A percentile compares a stretch with the other conserved stretches of the same genome.
Conservation (phyloP, 75 land plant species). For the Cupressus sempervirens region DNA sequence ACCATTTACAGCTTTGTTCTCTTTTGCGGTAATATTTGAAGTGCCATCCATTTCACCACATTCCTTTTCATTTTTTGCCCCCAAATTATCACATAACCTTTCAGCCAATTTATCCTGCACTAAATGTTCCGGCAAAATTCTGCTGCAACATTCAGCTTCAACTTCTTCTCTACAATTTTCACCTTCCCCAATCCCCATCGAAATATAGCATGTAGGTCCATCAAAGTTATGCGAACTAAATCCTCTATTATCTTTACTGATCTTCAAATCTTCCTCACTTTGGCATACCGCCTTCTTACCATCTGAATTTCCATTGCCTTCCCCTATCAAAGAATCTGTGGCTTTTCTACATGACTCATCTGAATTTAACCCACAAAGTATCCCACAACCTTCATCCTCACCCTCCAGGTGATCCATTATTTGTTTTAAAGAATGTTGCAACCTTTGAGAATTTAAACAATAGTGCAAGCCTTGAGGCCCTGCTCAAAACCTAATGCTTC, state of each 20-base stretch:
- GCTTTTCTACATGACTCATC: background rate
- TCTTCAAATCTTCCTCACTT: background rate
- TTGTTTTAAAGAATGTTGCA: background rate
- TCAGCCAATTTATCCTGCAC: background rate
- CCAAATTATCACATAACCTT: background rate
- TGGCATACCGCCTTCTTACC: background rate
- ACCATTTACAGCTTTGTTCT: background rate
- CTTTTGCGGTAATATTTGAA: background rate
- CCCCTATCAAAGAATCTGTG: background rate
- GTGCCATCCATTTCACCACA: background rate
- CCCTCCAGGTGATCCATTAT: background rate
- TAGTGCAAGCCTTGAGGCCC: background rate
- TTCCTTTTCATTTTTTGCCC: background rate
- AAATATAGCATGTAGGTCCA: background rate
- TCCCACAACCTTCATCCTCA: background rate
- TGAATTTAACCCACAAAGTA: background rate
- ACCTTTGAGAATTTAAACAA: background rate
- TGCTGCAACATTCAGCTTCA: background rate
- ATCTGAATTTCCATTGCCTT: background rate
- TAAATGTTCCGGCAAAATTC: background rate
- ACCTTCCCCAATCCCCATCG: background rate
- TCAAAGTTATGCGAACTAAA: background rate
- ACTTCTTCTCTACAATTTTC: background rate
- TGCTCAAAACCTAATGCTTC: background rate
- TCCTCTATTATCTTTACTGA: background rate